These are phyloP conservation scores for Mycena kentingensis DNA, from an alignment of 768 basidiomycete species.

Conservation along the genomic window DNA sequence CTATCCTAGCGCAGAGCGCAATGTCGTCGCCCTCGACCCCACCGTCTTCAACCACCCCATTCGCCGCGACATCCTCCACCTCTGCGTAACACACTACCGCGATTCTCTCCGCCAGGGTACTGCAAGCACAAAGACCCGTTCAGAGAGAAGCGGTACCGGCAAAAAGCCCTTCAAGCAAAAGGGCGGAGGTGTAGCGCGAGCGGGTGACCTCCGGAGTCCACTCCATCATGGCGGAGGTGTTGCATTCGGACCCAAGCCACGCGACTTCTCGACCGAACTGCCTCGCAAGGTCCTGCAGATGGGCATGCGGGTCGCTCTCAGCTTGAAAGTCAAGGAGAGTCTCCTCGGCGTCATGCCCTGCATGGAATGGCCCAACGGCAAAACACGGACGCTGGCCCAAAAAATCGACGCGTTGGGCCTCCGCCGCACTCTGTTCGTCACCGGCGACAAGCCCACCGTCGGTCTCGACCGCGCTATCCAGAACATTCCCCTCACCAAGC, in stretches of 20 bases:
- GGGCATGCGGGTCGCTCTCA: slow-evolving; percentile 90
- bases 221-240: slow-evolving; percentile 91
- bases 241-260: slow-evolving; percentile 88
- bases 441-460: slow-evolving; percentile 59
- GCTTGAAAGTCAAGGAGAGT: slow-evolving; percentile 76
- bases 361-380: slow-evolving; percentile 70
- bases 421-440: slow-evolving; percentile 76
- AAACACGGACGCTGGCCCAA: slow-evolving; percentile 67
- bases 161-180: slow-evolving; percentile 91
- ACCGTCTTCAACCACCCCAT: slow-evolving; percentile 89
- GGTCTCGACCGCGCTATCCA: slow-evolving; percentile 62
- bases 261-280: slow-evolving; percentile 89
- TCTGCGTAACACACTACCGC: slow-evolving; percentile 85
- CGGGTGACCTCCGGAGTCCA: slow-evolving; percentile 86
- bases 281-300: slow-evolving; percentile 92
- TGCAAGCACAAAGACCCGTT: slow-evolving; percentile 88
- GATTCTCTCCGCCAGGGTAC: slow-evolving; percentile 91
- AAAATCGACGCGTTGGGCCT: slow-evolving; percentile 67
- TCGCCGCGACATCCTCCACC: slow-evolving; percentile 89
- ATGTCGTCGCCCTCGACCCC: slow-evolving; percentile 67
- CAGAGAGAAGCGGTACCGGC: slow-evolving; percentile 87
- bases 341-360: slow-evolving; percentile 74
- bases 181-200: slow-evolving; percentile 84
- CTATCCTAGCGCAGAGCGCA: slow-evolving; percentile 42
- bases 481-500: slow-evolving; percentile 72